These are phyloP conservation scores for Casuarina glauca DNA, from an alignment of 306 rosid genomes.

Conservation along the genomic window DNA sequence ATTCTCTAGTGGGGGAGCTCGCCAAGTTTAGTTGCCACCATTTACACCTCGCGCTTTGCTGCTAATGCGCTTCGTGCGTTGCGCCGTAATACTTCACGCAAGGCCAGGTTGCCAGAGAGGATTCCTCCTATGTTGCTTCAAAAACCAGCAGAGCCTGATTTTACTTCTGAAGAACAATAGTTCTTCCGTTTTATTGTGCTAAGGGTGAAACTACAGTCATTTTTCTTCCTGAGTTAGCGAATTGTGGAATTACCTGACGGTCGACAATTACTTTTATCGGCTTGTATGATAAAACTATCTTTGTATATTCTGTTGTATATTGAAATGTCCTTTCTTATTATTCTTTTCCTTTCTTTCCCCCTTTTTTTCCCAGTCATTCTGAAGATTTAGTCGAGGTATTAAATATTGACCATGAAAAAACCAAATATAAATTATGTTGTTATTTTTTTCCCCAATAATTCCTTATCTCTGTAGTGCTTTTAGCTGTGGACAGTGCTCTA, in stretches of 20 bases:
- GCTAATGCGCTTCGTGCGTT: constrained; percentile 74
- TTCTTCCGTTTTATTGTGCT: too few species aligned
- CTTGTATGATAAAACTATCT: constrained; percentile 3
- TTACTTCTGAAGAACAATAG: constrained; percentile 65
- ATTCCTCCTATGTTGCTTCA: constrained; percentile 74
- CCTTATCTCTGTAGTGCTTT: too few species aligned
- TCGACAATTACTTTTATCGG: too few species aligned
- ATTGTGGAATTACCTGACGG: too few species aligned
- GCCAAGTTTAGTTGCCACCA: constrained; percentile 84
- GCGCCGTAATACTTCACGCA: constrained; percentile 58
- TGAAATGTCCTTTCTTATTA: background rate
- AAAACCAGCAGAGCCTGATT: constrained; percentile 98
- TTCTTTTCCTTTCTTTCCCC: background rate
- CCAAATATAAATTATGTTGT: too few species aligned
- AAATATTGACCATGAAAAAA: too few species aligned
- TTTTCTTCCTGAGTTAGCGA: too few species aligned
- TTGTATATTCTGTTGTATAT: constrained; percentile 31
- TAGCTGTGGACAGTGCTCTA: too few species aligned
- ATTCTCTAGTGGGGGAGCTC: constrained; percentile 74
- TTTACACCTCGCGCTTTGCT: constrained; percentile 87
- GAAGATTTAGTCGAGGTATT: background rate
- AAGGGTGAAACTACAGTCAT: too few species aligned
- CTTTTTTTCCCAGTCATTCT: background rate
- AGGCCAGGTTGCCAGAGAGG: constrained; percentile 72
- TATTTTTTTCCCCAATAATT: too few species aligned